Percentiles rank a stretch among this genome's conserved stretches.
Evolutionary conservation across 495 filamentous ascomycete genomes (phyloP).

Genomic region (Hypoxylon perforatum): DNA sequence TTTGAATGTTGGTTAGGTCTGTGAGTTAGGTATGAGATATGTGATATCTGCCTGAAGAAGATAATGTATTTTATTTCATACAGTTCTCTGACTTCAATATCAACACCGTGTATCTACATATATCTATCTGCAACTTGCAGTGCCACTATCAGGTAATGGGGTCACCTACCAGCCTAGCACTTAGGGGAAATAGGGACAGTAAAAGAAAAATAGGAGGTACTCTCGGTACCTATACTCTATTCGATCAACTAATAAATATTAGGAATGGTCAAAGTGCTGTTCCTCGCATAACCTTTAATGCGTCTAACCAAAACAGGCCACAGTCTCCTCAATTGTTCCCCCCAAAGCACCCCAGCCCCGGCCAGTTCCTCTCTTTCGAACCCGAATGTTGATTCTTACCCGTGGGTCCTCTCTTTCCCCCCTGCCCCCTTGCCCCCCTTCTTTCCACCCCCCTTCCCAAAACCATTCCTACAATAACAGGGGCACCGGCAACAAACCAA

Average conservation of each 20-base stretch:
- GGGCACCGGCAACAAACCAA: constrained; percentile 37
- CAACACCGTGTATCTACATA: too few species aligned
- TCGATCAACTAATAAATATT: constrained; percentile 14
- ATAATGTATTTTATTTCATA: background rate
- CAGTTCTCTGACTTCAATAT: background rate
- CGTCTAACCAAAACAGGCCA: constrained; percentile 27
- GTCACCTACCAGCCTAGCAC: too few species aligned
- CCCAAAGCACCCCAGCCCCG: constrained; percentile 44
- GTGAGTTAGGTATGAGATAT: too few species aligned
- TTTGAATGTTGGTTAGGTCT: too few species aligned
- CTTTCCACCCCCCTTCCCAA: constrained; percentile 37
- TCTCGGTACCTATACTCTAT: constrained; percentile 10
- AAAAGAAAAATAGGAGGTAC: constrained; percentile 15
- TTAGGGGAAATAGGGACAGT: too few species aligned
- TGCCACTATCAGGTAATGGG: too few species aligned
- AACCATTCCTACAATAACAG: constrained; percentile 31
- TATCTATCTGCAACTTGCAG: too few species aligned
- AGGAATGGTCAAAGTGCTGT: constrained; percentile 23
- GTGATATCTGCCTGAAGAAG: background rate
- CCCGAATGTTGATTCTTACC: constrained; percentile 42
- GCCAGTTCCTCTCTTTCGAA: constrained; percentile 15
- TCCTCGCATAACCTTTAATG: constrained; percentile 40
- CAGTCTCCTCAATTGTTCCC: constrained; percentile 22
- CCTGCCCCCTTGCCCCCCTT: constrained; percentile 18
- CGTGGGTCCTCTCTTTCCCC: too few species aligned